phyloP scores from a whole-genome alignment of 139 green algal genomes.

The Chlamydomonas sphaeroides region DNA sequence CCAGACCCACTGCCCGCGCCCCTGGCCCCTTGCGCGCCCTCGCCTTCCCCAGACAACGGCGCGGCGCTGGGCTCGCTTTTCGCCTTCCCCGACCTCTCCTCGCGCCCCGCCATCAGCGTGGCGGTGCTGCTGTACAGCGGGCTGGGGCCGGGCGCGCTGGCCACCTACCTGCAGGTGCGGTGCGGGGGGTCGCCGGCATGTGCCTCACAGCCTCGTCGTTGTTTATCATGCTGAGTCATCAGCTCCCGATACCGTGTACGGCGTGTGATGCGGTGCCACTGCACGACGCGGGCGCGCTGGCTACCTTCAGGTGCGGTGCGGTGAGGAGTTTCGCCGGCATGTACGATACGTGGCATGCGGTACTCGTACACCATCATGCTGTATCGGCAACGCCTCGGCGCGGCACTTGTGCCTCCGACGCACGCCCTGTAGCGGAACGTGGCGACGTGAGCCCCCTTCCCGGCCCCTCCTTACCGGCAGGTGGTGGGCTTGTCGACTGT shows the following conservation, averaged over 20 bases:
- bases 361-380: too few species aligned
- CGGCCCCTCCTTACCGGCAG: not conserved
- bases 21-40: not conserved
- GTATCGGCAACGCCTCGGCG: too few species aligned
- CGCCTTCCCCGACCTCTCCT: constrained; percentile 26
- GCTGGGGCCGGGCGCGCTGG: constrained; percentile 56
- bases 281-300: too few species aligned
- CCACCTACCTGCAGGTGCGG: constrained; percentile 58
- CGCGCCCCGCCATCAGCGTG: not conserved
- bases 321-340: too few species aligned
- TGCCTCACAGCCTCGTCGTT: too few species aligned
- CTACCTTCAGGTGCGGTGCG: too few species aligned
- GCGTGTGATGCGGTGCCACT: not conserved
- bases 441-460: not conserved
- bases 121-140: constrained; percentile 51
- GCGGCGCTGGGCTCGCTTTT: not conserved
- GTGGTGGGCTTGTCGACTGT: constrained; percentile 16
- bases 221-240: not conserved
- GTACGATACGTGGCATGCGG: not conserved
- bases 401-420: not conserved
- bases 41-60: constrained; percentile 1
- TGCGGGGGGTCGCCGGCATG: not conserved
- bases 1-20: too few species aligned
- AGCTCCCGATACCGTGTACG: not conserved
- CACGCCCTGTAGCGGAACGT: too few species aligned